A percentile compares a stretch with the other conserved stretches of the same genome.
phyloP scores from a whole-genome alignment of 2,329 filamentous ascomycete genomes.

The Sclerotinia spermophila region DNA sequence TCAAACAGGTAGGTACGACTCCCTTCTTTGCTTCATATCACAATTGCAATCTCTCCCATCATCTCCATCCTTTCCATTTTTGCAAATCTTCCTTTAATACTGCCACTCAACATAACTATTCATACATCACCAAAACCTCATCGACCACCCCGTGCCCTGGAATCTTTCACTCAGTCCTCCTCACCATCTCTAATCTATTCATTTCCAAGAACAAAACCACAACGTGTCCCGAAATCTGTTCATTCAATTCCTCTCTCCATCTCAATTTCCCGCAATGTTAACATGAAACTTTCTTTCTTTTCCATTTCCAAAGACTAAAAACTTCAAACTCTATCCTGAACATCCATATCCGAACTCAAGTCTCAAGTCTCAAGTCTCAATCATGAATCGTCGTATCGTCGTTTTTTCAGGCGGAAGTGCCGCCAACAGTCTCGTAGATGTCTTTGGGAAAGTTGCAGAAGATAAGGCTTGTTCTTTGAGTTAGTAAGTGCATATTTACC shows the following conservation, averaged over 20 bases:
- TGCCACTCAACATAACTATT: background rate
- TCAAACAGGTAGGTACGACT: background rate
- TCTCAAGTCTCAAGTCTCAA: conserved; percentile 14
- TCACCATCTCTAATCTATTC: background rate
- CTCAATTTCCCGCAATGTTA: background rate
- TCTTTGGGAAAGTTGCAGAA: conserved; percentile 61
- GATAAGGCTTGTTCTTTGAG: conserved; percentile 35
- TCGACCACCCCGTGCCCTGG: conserved; percentile 10
- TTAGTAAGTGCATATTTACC: conserved; percentile 32
- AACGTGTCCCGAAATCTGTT: conserved; percentile 14
- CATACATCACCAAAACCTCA: background rate
- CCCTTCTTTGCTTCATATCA: background rate
- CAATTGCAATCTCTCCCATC: background rate
- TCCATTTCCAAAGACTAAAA: background rate
- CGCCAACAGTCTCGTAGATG: conserved; percentile 90
- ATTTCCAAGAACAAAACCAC: background rate
- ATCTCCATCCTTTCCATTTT: background rate
- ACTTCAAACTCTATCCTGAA: background rate
- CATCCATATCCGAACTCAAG: background rate
- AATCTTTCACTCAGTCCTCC: background rate
- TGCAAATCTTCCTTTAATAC: background rate
- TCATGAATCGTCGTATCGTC: conserved; percentile 48
- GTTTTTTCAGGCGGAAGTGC: conserved; percentile 91
- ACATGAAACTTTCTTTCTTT: background rate
- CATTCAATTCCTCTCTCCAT: background rate